These are phyloP conservation scores for Kluyveromyces aestuarii DNA, from an alignment of 805 yeast genomes.

Conservation along the genomic window DNA sequence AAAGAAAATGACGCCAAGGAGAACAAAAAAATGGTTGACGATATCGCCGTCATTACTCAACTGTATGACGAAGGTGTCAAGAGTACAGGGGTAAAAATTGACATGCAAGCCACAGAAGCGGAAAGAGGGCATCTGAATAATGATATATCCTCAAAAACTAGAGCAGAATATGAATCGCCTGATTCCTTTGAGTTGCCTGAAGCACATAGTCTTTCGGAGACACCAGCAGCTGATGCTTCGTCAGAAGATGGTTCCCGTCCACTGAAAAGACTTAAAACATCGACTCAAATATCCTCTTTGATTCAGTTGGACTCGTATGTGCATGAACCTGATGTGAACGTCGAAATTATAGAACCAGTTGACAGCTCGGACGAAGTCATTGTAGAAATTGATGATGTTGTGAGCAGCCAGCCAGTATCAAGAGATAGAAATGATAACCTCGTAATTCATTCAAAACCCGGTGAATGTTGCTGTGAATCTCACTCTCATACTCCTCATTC, in stretches of 20 bases:
- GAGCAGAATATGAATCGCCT: too few relatives aligned
- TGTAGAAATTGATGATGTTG: slow-evolving; percentile 17
- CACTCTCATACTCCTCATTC: not conserved
- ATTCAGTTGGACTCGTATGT: not conserved
- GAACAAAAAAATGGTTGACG: not conserved
- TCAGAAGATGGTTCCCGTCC: not conserved
- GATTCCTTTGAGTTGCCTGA: too few relatives aligned
- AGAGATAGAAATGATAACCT: slow-evolving; percentile 4
- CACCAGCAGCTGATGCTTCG: not conserved
- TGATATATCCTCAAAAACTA: not conserved
- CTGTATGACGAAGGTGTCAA: not conserved
- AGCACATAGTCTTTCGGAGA: not conserved
- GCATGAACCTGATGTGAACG: not conserved
- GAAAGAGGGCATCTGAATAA: not conserved
- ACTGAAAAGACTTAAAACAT: not conserved
- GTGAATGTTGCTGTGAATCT: not conserved
- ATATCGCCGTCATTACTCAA: not conserved
- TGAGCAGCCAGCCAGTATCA: slow-evolving; percentile 10
- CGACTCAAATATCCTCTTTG: not conserved
- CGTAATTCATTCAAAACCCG: slow-evolving; percentile 1
- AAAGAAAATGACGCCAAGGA: too few relatives aligned
- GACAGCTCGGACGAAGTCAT: slow-evolving; percentile 9
- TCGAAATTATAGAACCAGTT: not conserved
- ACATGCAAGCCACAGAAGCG: not conserved
- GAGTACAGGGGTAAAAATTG: not conserved